Percentiles rank a stretch among this genome's conserved stretches.
Conservation (phyloP, 2,329 filamentous ascomycete species). For the Hymenotorrendiella dingleyae region DNA sequence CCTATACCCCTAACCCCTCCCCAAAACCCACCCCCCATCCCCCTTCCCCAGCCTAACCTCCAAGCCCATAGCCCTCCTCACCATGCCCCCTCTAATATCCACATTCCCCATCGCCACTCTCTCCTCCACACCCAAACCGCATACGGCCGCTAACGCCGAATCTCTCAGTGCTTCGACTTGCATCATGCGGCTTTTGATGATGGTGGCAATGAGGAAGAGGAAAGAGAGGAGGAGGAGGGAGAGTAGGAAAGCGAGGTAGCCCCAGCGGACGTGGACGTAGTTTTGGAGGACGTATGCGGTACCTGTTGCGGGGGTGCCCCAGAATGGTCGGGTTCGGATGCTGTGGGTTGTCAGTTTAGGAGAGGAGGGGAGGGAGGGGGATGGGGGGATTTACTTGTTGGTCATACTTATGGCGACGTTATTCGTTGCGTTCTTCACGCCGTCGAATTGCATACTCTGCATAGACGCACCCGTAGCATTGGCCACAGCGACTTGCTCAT, state of each 20-base stretch:
- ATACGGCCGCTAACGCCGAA: not conserved
- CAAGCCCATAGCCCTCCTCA: not conserved
- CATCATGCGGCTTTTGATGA: not conserved
- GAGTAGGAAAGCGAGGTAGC: not conserved
- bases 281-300: not conserved
- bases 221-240: not conserved
- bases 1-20: not conserved
- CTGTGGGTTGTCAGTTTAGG: not conserved
- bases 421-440: not conserved
- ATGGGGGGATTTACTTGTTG: not conserved
- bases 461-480: not conserved
- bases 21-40: not conserved
- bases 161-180: not conserved
- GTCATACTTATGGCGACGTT: not conserved
- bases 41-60: not conserved
- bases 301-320: not conserved
- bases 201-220: not conserved
- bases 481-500: not conserved
- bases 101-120: not conserved
- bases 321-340: not conserved
- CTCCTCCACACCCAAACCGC: not conserved
- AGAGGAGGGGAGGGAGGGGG: not conserved
- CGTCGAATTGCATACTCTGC: not conserved
- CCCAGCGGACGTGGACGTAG: not conserved
- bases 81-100: not conserved